Base-by-base conservation (phyloP, 495 filamentous ascomycete species). In the Talaromyces thailandensis region DNA sequence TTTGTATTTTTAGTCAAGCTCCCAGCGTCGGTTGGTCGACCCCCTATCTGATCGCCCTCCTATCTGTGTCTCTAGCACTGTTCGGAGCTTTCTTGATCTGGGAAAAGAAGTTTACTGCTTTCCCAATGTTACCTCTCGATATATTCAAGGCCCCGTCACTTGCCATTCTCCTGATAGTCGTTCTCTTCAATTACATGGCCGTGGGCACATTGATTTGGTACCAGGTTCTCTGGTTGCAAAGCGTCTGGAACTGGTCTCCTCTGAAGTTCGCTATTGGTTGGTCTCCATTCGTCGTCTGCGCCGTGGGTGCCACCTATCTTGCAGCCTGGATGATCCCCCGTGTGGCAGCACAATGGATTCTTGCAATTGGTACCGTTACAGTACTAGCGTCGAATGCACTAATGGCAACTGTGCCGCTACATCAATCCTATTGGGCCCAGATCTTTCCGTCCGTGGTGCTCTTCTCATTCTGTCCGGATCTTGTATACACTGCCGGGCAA, bases 91-190 rank as follows among this genome's bases (percentile, higher is more conserved):
- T 82, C 59, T 61, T 73, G 2, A 14, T 78, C 23, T 83, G 82
- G 81, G 81, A 82, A 61, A 67, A 68, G 16, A 71, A 69, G 24
- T 69, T 74, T 53, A 71, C 80, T 2, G 45, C 59, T 1, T 56
- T 75, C 6, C 81, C 81, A 0, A 81, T 83, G 32, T 70, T 83
- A 66, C 82, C 81, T 0, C 66, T 82, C 7, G 70, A 74, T 11
- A 82, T 83, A 23, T 84, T 79, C 68, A 75, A 74, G 11, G 73
- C 77, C 2, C 81, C 80, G 4, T 79, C 75, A 0, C 80, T 83
- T 69, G 67, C 70, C 4, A 69, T 71, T 1, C 63, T 84, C n/a
- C 66, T 83, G 26, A 57, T 83, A 7, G 76, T 80, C 37, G 74
- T 77, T 21, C 68, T 83, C 21, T 70, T 83, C 31, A 76, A 74